Base-by-base conservation (phyloP, 306 rosid genomes). In the Prinsepia uniflora region DNA sequence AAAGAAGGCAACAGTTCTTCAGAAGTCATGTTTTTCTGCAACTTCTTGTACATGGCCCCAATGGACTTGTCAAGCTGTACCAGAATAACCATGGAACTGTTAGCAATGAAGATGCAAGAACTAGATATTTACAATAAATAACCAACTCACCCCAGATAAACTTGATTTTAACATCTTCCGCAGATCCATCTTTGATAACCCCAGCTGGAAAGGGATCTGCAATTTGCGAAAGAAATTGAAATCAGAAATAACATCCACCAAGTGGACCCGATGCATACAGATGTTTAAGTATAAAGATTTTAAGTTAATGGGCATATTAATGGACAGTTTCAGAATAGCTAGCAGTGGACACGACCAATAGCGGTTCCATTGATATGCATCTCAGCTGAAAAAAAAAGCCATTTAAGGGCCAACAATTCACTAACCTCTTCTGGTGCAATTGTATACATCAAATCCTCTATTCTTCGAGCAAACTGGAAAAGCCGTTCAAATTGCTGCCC, bases 1-100 rank as follows among this genome's bases (percentile, higher is more conserved):
- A 94, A 80, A 65, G 99, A 91, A 74, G 99, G 99, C 72, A 94
- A 73, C n/a, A 94, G 81, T 81, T 94, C 96, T 85, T 94, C 99
- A 8, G 92, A 87, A 20, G 97, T 94, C 88, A 94, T 81, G 74
- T 94, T 91, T 84, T 94, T 94, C 81, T 94, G 99, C 84, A 94
- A 78, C 86, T 85, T 94, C 92, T 94, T 94, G 65, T 87, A 86
- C 99, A 94, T 94, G 2, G 89, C 86, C 55, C 66, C 69, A 70
- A 94, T 77, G 71, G 92, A 87, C 86, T 82, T 94, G 84, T 94
- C 99, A 73, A 91, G 86, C 98, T 94, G 78, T 56, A 59, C 18
- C 49, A 59, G 67, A 58, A 56, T 48, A 73, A 60, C 78, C 34
- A 76, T 54, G 53, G 78, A 40, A 60, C 20, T 61, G 70, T 36